Evolutionary conservation across 371 early-diverging fungal species (phyloP).

Genomic region (Rhizopus microsporus): DNA sequence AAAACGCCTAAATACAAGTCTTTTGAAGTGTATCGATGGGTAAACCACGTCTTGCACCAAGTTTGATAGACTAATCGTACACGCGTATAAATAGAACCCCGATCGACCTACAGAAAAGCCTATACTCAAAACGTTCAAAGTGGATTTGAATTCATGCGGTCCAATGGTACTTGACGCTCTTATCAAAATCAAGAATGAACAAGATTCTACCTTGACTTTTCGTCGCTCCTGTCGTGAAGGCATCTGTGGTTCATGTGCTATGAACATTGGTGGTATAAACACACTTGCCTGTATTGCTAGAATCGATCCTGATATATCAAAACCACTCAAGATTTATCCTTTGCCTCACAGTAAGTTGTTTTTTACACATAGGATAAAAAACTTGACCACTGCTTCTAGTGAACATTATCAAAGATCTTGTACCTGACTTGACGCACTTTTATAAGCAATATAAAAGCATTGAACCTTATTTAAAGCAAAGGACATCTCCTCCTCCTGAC

Average conservation of each 20-base stretch:
- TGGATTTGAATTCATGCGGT: slow-evolving; percentile 89
- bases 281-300: slow-evolving; percentile 92
- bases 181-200: slow-evolving; percentile 95
- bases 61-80: neutral
- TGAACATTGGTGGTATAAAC: slow-evolving; percentile 96
- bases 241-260: slow-evolving; percentile 96
- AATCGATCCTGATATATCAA: slow-evolving; percentile 72
- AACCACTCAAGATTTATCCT: slow-evolving; percentile 88
- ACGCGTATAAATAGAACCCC: slow-evolving; percentile 46
- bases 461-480: slow-evolving; percentile 94
- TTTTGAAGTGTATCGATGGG: slow-evolving; percentile 87
- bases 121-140: slow-evolving; percentile 79
- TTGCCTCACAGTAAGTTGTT: slow-evolving; percentile 90
- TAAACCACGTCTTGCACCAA: slow-evolving; percentile 21
- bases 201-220: slow-evolving; percentile 91
- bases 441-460: slow-evolving; percentile 97
- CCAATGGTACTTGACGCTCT: slow-evolving; percentile 96
- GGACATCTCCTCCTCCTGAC: slow-evolving; percentile 64
- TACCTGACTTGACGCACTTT: slow-evolving; percentile 93
- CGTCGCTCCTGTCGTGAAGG: slow-evolving; percentile 78
- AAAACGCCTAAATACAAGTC: slow-evolving; percentile 67
- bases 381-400: slow-evolving; percentile 33
- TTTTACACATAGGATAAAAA: neutral
- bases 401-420: slow-evolving; percentile 86
- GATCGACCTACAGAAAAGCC: slow-evolving; percentile 91